These are phyloP conservation scores for Russula brevipes DNA, from an alignment of 768 basidiomycete species.

Conservation along the genomic window DNA sequence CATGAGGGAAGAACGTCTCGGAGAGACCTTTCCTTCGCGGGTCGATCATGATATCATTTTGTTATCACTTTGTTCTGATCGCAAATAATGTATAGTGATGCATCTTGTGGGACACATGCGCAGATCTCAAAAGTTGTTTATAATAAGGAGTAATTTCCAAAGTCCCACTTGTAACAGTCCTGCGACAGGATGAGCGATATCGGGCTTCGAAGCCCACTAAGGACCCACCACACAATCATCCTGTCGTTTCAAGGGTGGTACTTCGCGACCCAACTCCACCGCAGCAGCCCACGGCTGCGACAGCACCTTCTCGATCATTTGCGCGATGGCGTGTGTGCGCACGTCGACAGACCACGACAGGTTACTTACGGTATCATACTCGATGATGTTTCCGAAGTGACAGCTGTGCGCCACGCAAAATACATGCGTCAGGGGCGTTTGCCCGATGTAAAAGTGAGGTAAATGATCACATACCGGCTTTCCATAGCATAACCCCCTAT, in stretches of 20 bases:
- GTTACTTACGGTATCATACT: conserved; percentile 90
- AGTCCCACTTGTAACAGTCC: conserved; percentile 73
- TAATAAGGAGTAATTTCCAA: conserved; percentile 40
- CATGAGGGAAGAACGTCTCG: too few relatives aligned
- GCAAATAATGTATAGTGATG: too few relatives aligned
- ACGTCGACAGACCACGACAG: conserved; percentile 82
- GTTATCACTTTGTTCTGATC: too few relatives aligned
- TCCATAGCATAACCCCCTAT: conserved; percentile 86
- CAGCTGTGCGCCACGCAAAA: conserved; percentile 42
- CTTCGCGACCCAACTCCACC: conserved; percentile 53
- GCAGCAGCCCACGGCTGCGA: conserved; percentile 65
- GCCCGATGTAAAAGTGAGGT: background rate
- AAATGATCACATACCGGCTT: conserved; percentile 39
- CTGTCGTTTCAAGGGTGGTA: conserved; percentile 50
- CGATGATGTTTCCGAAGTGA: conserved; percentile 79
- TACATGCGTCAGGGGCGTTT: background rate
- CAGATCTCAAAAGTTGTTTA: too few relatives aligned
- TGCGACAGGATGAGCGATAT: conserved; percentile 28
- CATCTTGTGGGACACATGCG: too few relatives aligned
- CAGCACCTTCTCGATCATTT: conserved; percentile 70
- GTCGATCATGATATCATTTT: too few relatives aligned
- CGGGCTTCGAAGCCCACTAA: conserved; percentile 7
- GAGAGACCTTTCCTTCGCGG: too few relatives aligned
- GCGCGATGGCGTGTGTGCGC: conserved; percentile 73
- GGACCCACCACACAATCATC: conserved; percentile 60